These are phyloP conservation scores for Trametes sp. DNA, from an alignment of 1,284 basidiomycete species.

Conservation along the genomic window DNA sequence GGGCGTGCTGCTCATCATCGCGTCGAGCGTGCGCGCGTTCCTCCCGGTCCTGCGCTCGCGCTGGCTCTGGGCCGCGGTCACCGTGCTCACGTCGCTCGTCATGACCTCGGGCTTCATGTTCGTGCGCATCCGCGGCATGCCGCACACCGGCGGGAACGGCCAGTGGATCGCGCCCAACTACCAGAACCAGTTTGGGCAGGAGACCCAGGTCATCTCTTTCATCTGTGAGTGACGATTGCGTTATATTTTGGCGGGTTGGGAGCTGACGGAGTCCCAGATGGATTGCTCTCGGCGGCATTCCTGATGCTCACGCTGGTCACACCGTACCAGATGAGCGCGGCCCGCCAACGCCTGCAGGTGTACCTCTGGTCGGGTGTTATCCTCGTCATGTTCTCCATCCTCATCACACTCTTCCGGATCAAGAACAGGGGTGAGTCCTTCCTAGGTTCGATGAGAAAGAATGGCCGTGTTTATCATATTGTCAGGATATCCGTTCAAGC, in stretches of 20 bases:
- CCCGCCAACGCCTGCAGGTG: conserved; percentile 84
- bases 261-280: conserved; percentile 65
- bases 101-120: conserved; percentile 98
- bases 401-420: conserved; percentile 89
- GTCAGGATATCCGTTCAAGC: conserved; percentile 80
- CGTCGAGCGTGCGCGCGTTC: conserved; percentile 66
- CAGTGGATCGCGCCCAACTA: conserved; percentile 90
- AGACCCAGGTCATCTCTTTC: conserved; percentile 87
- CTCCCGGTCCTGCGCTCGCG: conserved; percentile 76
- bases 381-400: conserved; percentile 86
- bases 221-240: conserved; percentile 73
- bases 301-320: conserved; percentile 85
- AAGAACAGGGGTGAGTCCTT: conserved; percentile 83
- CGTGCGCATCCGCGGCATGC: conserved; percentile 88
- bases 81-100: conserved; percentile 72
- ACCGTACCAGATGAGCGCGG: conserved; percentile 79
- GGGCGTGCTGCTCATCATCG: conserved; percentile 51
- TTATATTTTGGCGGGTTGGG: neutral
- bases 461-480: conserved; percentile 12
- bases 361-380: conserved; percentile 91
- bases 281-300: conserved; percentile 81
- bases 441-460: conserved; percentile 8
- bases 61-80: conserved; percentile 81
- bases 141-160: conserved; percentile 72
- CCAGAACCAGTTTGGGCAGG: conserved; percentile 91